Evolutionary conservation across 2,329 filamentous ascomycete species (phyloP), one percentile per base, ranked within the genome.

Genomic region (Pyrenophora seminiperda): DNA sequence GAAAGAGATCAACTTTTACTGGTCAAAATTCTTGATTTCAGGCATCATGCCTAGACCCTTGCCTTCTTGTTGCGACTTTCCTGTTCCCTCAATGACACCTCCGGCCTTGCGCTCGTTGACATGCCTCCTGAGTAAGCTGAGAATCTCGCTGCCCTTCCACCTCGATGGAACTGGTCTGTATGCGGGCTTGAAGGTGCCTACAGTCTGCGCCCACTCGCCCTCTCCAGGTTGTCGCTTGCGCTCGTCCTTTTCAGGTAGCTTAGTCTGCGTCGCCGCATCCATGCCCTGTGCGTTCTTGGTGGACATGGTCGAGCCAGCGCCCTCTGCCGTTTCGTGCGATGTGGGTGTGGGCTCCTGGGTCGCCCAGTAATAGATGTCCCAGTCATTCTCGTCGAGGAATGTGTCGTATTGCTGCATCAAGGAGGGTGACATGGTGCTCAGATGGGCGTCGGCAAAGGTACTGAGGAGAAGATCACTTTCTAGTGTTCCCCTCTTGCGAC

Each of bases 281-380:
- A 73, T 73, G 53, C 78, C 78, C 58, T 79, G 76, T 15, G 75
- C 77, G 36, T 73, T 70, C 5, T 73, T 68, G 3, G 74, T 73
- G 9, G 79, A 75, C 53, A 74, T 56, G 10, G 73, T 73, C 2
- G 75, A 66, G n/a, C 74, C 75, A 19, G 74, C 76, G 20, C 81
- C 79, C 59, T 84, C 81, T 4, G 81, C 79, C 38, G 79, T 79
- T 49, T 83, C 79, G 44, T 79, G 73, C 27, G 84, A 81, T n/a
- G 82, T 82, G 1, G 80, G 77, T 4, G 82, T 76, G 10, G 87
- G 81, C 63, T 91, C 86, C 75, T 99, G 94, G 13, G 94, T 99
- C 3, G 90, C 91, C 94, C 94, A 99, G 81, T 99, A 99, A 81
- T 99, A 99, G 55, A 99, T 97, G 73, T 99, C 94, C 94, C 94